A percentile compares a stretch with the other conserved stretches of the same genome.
These are phyloP conservation scores for Chloris gayana DNA, from an alignment of 176 grass and related monocot genomes.

Conservation along the genomic window DNA sequence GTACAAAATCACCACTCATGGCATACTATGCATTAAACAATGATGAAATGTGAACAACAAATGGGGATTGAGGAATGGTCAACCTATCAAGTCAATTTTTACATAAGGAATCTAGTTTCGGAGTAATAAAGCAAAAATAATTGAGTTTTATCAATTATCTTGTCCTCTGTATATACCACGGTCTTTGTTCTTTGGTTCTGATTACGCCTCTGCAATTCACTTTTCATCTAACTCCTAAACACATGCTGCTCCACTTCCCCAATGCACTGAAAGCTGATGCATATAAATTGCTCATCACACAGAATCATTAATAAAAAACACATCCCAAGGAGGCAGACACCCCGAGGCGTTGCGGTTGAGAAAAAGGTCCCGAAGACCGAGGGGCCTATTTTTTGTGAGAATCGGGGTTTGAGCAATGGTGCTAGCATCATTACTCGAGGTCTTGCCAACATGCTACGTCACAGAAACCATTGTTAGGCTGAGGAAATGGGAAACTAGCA, in stretches of 20 bases:
- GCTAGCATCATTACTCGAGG: neutral
- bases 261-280: neutral
- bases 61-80: neutral
- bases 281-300: neutral
- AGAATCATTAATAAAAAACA: neutral
- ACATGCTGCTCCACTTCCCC: neutral
- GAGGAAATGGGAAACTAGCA: no score
- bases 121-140: neutral
- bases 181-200: neutral
- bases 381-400: neutral
- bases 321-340: neutral
- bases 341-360: neutral
- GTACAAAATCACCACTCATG: neutral
- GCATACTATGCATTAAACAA: neutral
- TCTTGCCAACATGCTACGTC: neutral
- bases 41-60: neutral
- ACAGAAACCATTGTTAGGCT: no score
- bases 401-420: neutral
- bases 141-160: neutral
- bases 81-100: neutral
- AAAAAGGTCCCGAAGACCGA: neutral
- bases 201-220: neutral
- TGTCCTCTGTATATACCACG: neutral
- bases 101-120: neutral
- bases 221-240: neutral